Evolutionary conservation across 257 asterid genomes (phyloP).

Genomic region (Solanum appendiculatum): DNA sequence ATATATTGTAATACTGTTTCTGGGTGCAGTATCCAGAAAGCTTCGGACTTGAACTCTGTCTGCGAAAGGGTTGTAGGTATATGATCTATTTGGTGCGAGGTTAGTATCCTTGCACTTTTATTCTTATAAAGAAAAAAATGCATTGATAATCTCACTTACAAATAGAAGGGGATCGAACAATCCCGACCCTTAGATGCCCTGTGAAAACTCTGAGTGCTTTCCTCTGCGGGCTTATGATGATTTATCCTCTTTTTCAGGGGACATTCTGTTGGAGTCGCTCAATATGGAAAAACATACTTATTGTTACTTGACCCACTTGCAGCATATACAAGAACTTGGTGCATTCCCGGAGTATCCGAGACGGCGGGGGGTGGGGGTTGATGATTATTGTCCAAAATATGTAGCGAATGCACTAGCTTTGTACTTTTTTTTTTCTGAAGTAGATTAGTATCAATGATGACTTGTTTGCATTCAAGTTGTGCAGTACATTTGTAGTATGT

Average conservation of each 20-base stretch:
- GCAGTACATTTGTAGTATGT: background rate
- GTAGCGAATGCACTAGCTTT: background rate
- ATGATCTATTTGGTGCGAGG: slow-evolving; percentile 13
- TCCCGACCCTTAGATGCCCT: background rate
- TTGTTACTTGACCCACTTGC: background rate
- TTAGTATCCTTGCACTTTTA: background rate
- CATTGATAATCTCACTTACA: background rate
- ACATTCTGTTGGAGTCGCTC: background rate
- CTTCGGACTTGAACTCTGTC: slow-evolving; percentile 39
- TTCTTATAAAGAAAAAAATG: background rate
- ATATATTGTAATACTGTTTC: background rate
- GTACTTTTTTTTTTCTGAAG: background rate
- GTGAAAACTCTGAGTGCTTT: background rate
- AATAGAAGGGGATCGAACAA: background rate
- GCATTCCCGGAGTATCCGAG: background rate
- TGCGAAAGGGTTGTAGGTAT: slow-evolving; percentile 37
- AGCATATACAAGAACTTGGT: background rate
- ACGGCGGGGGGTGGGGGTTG: background rate
- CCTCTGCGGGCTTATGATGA: background rate
- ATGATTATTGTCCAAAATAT: background rate
- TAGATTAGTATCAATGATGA: background rate
- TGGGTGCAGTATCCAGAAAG: slow-evolving; percentile 48
- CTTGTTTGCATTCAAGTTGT: background rate
- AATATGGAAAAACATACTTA: background rate
- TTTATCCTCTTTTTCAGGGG: background rate